Base-by-base conservation (phyloP, 495 filamentous ascomycete species). In the Darksidea phi region DNA sequence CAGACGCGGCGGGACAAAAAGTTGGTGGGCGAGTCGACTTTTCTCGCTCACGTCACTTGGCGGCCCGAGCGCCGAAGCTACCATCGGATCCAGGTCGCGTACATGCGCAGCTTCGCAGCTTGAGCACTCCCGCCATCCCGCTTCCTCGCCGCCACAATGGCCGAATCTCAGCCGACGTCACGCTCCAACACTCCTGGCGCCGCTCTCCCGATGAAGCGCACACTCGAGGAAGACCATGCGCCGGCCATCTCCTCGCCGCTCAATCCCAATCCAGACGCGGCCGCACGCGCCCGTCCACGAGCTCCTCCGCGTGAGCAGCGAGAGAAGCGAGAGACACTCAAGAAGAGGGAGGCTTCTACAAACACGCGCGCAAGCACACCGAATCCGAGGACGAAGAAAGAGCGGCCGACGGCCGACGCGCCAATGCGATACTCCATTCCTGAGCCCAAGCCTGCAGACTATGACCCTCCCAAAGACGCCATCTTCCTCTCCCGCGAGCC, bases 301-400 rank as follows among this genome's bases (percentile, higher is more conserved):
- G 62, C 69, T 51, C 64, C 69, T 2, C 67, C 54, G 47, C 68
- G 75, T 48, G 75, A 77, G 59, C 74, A 74, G 59, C 63, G 75
- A 28, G 75, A 76, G 49, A 76, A 76, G 63, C 65, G 70, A 24
- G 75, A 77, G 48, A 70, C 75, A 25, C 57, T 76, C 4, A 77
- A 77, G 66, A 77, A 77, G 66, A 65, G 75, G 10, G 75, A 77
- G 55, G 68, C 73, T 21, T 58, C 66, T 41, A 23, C 62, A 10
- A 52, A 58, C 24, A 67, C 63, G 45, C 59, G 66, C 41, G 62
- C 54, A 23, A 69, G 49, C 51, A 72, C 69, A 18, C 67, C 69
- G 0, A 67, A 69, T 42, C 46, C 59, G 36, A 63, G 65, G 63
- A 37, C 1, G 63, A 77, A 69, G 64, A 48, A 59, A 45, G 67